Conservation (phyloP, 2,329 filamentous ascomycete genomes). For the Penicillium sp. region DNA sequence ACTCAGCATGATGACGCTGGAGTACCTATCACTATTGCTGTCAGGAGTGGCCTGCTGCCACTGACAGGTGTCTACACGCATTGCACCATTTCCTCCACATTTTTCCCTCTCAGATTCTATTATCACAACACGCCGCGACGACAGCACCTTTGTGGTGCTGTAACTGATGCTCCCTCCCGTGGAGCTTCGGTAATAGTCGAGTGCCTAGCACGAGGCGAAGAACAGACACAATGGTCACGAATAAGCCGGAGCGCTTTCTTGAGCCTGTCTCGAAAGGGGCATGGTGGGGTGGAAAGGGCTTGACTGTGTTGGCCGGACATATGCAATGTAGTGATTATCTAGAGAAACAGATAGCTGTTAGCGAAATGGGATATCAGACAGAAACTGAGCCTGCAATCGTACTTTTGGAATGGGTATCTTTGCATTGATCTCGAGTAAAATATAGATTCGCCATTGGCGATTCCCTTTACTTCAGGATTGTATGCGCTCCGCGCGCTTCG, state of each 20-base stretch:
- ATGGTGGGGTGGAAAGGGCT: conserved; percentile 83
- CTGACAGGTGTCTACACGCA: background rate
- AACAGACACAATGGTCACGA: conserved; percentile 72
- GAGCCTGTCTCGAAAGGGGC: conserved; percentile 74
- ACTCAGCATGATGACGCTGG: conserved; percentile 8
- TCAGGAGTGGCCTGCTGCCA: background rate
- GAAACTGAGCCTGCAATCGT: background rate
- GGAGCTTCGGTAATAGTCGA: conserved; percentile 70
- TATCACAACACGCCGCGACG: conserved; percentile 48
- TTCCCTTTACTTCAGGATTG: conserved; percentile 70
- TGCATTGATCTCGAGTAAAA: background rate
- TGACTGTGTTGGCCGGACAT: conserved; percentile 95
- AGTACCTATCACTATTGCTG: background rate
- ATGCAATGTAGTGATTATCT: conserved; percentile 7
- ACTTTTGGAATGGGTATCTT: background rate
- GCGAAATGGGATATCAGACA: background rate
- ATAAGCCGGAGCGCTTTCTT: conserved; percentile 99
- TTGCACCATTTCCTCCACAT: background rate
- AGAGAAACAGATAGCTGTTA: background rate
- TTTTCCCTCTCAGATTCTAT: conserved; percentile 1
- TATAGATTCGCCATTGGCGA: background rate
- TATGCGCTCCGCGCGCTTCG: conserved; percentile 86
- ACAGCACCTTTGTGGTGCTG: conserved; percentile 52
- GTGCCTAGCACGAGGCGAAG: conserved; percentile 72
- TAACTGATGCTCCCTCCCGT: conserved; percentile 61